phyloP scores from a whole-genome alignment of 768 basidiomycete genomes.

The Cystobasidiopsis lactophilus region DNA sequence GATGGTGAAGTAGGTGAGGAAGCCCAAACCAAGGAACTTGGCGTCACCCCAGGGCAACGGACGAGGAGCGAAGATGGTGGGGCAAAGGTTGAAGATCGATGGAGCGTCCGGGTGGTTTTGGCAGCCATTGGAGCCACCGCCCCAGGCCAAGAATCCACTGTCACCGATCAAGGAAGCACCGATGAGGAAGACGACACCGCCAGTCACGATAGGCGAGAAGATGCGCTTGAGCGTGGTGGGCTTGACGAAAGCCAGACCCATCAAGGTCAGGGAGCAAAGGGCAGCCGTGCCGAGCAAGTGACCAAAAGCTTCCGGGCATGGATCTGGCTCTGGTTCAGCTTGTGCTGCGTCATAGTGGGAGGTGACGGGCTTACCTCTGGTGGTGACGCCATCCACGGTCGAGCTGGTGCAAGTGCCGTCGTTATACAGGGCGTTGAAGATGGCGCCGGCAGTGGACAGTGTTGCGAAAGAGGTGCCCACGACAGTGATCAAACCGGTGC shows the following conservation, averaged over 20 bases:
- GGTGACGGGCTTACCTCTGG: no score
- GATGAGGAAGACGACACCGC: conserved; percentile 58
- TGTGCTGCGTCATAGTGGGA: no score
- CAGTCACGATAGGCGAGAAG: conserved; percentile 65
- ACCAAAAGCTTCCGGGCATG: conserved; percentile 60
- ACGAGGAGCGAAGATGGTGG: conserved; percentile 37
- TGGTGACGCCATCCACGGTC: conserved; percentile 37
- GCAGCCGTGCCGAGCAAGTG: conserved; percentile 39
- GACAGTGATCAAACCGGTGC: conserved; percentile 42
- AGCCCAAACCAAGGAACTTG: conserved; percentile 66
- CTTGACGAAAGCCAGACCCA: conserved; percentile 16
- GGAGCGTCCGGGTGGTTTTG: conserved; percentile 33
- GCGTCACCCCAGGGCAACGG: conserved; percentile 61
- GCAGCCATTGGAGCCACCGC: conserved; percentile 58
- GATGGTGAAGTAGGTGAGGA: conserved; percentile 55
- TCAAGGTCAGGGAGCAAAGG: conserved; percentile 3
- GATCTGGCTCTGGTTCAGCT: no score
- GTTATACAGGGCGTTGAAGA: conserved; percentile 35
- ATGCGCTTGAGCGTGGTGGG: conserved; percentile 35
- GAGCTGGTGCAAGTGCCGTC: conserved; percentile 52
- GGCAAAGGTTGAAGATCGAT: not conserved
- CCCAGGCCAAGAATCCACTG: conserved; percentile 61
- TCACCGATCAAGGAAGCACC: conserved; percentile 53
- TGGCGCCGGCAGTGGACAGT: conserved; percentile 44
- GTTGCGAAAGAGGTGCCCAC: conserved; percentile 66